phyloP scores from a whole-genome alignment of 306 rosid species.

The Rosa lucieae region DNA sequence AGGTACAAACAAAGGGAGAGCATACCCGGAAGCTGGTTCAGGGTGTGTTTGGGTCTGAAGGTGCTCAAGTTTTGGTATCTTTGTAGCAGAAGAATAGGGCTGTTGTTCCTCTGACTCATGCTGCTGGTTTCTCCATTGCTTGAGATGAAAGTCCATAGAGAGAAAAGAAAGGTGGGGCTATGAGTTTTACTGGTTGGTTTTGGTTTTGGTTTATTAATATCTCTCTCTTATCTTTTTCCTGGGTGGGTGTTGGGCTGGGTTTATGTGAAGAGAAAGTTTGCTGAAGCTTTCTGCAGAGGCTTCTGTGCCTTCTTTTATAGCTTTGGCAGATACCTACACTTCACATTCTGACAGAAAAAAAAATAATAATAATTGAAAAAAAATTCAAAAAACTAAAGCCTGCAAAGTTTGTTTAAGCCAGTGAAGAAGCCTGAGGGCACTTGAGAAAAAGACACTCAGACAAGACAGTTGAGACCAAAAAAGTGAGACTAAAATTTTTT shows the following conservation, averaged over 20 bases:
- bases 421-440: conserved; percentile 66
- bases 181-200: conserved; percentile 10
- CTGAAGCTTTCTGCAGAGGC: conserved; percentile 33
- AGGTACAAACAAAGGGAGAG: conserved; percentile 75
- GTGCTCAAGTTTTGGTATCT: conserved; percentile 73
- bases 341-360: conserved; percentile 52
- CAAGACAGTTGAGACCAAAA: conserved; percentile 65
- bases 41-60: conserved; percentile 53
- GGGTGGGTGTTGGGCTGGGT: conserved; percentile 29
- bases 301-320: conserved; percentile 45
- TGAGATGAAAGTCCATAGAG: conserved; percentile 81
- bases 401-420: conserved; percentile 74
- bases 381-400: conserved; percentile 36
- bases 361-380: not conserved
- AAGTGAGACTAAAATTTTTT: not conserved
- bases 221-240: not conserved
- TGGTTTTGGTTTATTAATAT: conserved; percentile 1
- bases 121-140: conserved; percentile 84
- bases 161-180: conserved; percentile 30
- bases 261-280: conserved; percentile 45
- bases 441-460: conserved; percentile 79
- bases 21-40: conserved; percentile 34
- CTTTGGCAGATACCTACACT: conserved; percentile 45
- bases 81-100: conserved; percentile 48
- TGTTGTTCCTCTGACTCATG: conserved; percentile 78